These are phyloP conservation scores for Elaeis oleifera DNA, from an alignment of 202 grass and related monocot species.

Conservation along the genomic window DNA sequence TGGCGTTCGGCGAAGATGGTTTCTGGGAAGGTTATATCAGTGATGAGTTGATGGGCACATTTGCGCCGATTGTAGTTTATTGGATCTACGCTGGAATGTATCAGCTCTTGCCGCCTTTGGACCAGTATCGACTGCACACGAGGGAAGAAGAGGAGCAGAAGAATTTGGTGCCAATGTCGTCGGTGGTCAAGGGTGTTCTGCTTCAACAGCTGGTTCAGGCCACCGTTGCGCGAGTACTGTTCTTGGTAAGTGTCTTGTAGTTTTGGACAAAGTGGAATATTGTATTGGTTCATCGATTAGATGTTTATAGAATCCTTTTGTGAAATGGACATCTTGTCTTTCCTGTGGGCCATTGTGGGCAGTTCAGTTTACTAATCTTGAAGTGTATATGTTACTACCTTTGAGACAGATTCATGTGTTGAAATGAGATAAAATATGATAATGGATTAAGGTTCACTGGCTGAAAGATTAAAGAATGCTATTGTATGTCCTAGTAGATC, in stretches of 20 bases:
- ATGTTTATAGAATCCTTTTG: too few relatives aligned
- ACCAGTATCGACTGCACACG: slow-evolving; percentile 8
- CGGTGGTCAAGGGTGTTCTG: slow-evolving; percentile 6
- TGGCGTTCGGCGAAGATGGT: background rate
- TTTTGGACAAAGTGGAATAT: background rate
- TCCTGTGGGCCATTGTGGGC: too few relatives aligned
- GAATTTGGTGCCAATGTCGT: slow-evolving; percentile 9
- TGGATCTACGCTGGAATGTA: slow-evolving; percentile 15
- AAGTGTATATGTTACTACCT: too few relatives aligned
- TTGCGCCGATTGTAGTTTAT: slow-evolving; percentile 12
- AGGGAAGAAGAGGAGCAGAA: slow-evolving; percentile 19
- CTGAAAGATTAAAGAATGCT: too few relatives aligned
- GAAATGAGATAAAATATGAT: too few relatives aligned
- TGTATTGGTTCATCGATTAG: background rate
- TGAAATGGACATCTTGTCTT: too few relatives aligned
- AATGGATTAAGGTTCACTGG: too few relatives aligned
- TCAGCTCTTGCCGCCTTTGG: slow-evolving; percentile 6
- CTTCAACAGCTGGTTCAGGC: slow-evolving; percentile 18
- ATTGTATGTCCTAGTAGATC: too few relatives aligned
- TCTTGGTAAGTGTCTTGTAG: slow-evolving; percentile 10
- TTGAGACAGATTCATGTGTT: too few relatives aligned
- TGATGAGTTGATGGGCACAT: slow-evolving; percentile 14
- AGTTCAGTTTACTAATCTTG: too few relatives aligned
- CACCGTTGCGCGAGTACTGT: slow-evolving; percentile 9
- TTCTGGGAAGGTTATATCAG: slow-evolving; percentile 12